phyloP scores from a whole-genome alignment of 225 moss, liverwort and hornwort species.

The Antitrichia curtipendula region DNA sequence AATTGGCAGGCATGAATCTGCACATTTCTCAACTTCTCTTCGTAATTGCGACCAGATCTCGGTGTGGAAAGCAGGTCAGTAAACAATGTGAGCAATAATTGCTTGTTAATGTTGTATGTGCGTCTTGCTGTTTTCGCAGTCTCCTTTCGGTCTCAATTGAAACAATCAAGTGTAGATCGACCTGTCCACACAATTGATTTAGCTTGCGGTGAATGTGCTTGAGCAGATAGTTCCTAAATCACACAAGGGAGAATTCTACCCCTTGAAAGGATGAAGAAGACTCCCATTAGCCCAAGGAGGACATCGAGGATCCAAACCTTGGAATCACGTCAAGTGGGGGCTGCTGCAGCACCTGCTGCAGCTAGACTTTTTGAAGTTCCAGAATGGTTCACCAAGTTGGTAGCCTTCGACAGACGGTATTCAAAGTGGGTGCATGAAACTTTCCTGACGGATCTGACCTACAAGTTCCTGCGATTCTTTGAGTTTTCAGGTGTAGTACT shows the following conservation, averaged over 20 bases:
- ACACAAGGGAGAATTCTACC: background rate
- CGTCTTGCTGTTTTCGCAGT: background rate
- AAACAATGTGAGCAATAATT: background rate
- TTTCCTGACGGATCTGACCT: conserved; percentile 15
- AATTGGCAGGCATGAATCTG: background rate
- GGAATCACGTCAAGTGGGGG: background rate
- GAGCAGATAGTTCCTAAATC: background rate
- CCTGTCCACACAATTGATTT: background rate
- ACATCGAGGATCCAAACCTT: background rate
- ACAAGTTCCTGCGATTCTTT: conserved; percentile 13
- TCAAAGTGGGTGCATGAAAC: conserved; percentile 45
- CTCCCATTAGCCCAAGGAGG: background rate
- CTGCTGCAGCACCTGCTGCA: background rate
- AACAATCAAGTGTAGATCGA: background rate
- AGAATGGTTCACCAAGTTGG: background rate
- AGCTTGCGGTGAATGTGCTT: background rate
- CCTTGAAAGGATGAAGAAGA: background rate
- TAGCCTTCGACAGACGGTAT: conserved; percentile 34
- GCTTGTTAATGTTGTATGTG: background rate
- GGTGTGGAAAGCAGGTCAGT: background rate
- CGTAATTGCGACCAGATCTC: background rate
- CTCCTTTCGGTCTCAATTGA: background rate
- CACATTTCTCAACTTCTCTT: background rate
- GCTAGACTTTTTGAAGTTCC: background rate
- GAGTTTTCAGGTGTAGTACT: conserved; percentile 48